phyloP scores from a whole-genome alignment of 2,329 filamentous ascomycete species.

The Lojkania enalia region DNA sequence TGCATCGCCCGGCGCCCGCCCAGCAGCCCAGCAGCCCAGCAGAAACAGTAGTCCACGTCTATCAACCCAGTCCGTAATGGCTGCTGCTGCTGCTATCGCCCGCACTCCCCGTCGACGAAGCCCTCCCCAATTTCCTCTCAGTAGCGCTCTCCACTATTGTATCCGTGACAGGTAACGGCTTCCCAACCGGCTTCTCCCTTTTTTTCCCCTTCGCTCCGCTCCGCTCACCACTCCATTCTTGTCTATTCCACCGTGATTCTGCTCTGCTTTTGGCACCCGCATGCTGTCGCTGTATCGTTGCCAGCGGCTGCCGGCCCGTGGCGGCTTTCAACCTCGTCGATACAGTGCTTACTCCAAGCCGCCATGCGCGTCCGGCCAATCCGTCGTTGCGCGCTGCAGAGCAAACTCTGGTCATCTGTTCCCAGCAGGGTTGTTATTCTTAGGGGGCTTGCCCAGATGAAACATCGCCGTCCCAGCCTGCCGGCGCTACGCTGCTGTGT shows the following conservation, averaged over 20 bases:
- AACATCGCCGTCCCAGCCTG: constrained; percentile 41
- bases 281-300: constrained; percentile 23
- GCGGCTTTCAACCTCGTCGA: constrained; percentile 30
- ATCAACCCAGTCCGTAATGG: too few relatives aligned
- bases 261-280: constrained; percentile 18
- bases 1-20: constrained; percentile 15
- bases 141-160: constrained; percentile 8
- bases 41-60: too few relatives aligned
- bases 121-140: too few relatives aligned
- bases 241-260: constrained; percentile 19
- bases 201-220: too few relatives aligned
- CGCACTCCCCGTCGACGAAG: too few relatives aligned
- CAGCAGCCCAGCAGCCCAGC: too few relatives aligned
- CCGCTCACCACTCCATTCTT: too few relatives aligned
- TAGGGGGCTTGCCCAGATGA: constrained; percentile 42
- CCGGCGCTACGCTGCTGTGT: constrained; percentile 40
- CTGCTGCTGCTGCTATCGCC: too few relatives aligned
- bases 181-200: not conserved
- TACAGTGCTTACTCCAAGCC: constrained; percentile 34
- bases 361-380: constrained; percentile 17
- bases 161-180: constrained; percentile 43
- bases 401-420: constrained; percentile 43
- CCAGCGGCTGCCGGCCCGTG: constrained; percentile 40
- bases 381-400: constrained; percentile 20
- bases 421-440: constrained; percentile 43